These are phyloP conservation scores for Macrophomina pseudophaseolina DNA, from an alignment of 2,329 filamentous ascomycete genomes.

Conservation along the genomic window DNA sequence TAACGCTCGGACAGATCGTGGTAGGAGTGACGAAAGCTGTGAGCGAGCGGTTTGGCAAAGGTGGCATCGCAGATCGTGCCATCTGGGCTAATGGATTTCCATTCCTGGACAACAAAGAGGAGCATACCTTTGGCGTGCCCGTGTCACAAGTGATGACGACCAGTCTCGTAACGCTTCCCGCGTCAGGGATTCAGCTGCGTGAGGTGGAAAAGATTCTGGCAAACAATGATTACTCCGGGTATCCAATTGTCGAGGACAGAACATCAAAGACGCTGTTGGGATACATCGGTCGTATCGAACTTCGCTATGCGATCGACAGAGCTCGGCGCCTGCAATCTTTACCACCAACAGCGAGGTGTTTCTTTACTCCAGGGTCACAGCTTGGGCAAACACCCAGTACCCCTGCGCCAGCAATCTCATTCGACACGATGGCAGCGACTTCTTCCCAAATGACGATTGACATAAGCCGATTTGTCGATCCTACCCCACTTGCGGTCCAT, in stretches of 20 bases:
- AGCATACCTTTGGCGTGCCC: conserved; percentile 93
- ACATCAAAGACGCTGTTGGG: conserved; percentile 76
- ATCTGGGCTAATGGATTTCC: conserved; percentile 99
- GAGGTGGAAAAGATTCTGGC: conserved; percentile 76
- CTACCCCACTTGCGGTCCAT: conserved; percentile 88
- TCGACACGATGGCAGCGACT: conserved; percentile 64
- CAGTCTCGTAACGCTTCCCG: conserved; percentile 74
- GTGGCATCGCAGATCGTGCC: conserved; percentile 96
- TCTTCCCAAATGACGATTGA: conserved; percentile 68
- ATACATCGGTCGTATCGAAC: conserved; percentile 90
- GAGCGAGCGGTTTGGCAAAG: conserved; percentile 88
- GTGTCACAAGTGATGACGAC: conserved; percentile 89
- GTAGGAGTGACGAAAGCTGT: conserved; percentile 96
- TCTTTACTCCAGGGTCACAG: conserved; percentile 63
- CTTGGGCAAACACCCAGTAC: conserved; percentile 35
- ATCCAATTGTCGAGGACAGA: conserved; percentile 82
- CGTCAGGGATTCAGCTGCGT: conserved; percentile 74
- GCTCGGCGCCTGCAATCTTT: conserved; percentile 71
- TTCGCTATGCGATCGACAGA: conserved; percentile 87
- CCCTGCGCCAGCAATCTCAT: conserved; percentile 52
- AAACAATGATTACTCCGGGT: conserved; percentile 86
- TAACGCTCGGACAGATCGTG: conserved; percentile 66
- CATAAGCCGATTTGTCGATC: conserved; percentile 85
- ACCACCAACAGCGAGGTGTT: conserved; percentile 72
- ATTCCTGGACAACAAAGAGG: conserved; percentile 96